Base-by-base conservation (phyloP, 2,329 filamentous ascomycete genomes). In the Pseudogymnoascus sp. region DNA sequence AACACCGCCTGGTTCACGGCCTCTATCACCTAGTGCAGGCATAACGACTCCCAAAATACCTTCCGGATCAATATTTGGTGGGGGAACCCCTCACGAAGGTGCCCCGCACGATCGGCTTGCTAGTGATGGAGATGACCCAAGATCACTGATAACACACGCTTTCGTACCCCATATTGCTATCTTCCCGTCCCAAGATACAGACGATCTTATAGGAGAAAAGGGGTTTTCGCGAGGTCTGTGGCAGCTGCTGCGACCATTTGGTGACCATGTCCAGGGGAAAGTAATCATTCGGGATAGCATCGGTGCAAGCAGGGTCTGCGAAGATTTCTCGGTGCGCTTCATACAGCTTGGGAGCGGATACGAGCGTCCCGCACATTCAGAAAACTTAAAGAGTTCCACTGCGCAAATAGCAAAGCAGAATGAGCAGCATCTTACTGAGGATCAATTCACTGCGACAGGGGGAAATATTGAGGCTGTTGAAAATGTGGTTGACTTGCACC, bases 131-230 rank as follows among this genome's bases (percentile, higher is more conserved):
- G 70, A 71, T 37, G 83, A 87, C 64, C 84, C 84, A 33, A 74
- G 85, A 22, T 82, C 81, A 67, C 78, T 96, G 60, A 88, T 98
- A 46, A 80, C 96, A 62, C 88, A 88, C 64, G 89, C 92, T 2
- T 96, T 96, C 73, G 90, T 93, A 12, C 96, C 95, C 0, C 90
- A 95, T 66, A 86, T 99, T 53, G 90, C 90, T 6, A 85, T 99
- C 28, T 89, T 93, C 69, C 85, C 91, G n/a, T 96, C 93, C 12
- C 79, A 84, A 14, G 93, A 98, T 72, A 95, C 91, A 0, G 89
- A 97, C 72, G 83, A 88, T 63, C 77, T 99, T 64, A 82, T 92
- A 62, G 82, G 81, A 64, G 87, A 89, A 67, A 99, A 99, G 76
- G 96, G 96, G 0, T 90, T 98, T 68, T 80, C 85, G 40, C 83